Conservation (phyloP, 2,329 filamentous ascomycete genomes). For the Cryphonectria carpinicola region DNA sequence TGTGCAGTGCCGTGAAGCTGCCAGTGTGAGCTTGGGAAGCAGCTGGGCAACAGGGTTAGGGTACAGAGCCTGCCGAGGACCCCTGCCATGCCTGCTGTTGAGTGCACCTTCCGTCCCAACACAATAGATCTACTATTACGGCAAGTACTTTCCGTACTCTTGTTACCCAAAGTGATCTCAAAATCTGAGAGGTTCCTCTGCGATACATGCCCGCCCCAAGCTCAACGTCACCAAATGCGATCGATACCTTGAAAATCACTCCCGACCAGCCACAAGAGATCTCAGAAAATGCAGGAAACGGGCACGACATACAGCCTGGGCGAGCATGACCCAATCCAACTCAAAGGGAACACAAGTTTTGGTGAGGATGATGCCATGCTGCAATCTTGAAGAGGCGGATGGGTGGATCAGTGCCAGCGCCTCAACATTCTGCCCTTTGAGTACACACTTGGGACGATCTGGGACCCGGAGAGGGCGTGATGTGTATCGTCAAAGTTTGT, state of each 20-base stretch:
- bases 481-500: background rate
- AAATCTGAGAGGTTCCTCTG: too few species aligned
- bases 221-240: too few species aligned
- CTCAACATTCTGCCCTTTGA: background rate
- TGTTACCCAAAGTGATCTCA: too few species aligned
- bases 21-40: background rate
- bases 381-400: background rate
- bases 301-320: too few species aligned
- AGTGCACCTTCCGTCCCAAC: background rate
- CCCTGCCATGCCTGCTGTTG: background rate
- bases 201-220: background rate
- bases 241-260: background rate
- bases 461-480: background rate
- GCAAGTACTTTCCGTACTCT: too few species aligned
- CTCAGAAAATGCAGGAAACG: background rate
- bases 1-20: background rate
- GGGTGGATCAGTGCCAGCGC: background rate
- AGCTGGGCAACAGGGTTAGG: background rate
- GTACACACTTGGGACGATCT: background rate
- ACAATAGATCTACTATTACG: too few species aligned
- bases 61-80: background rate
- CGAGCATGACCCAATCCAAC: too few species aligned
- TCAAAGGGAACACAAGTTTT: too few species aligned
- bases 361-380: background rate
- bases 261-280: background rate